A percentile compares a stretch with the other conserved stretches of the same genome.
These are phyloP conservation scores for Ophiostoma sp. DNA, from an alignment of 2,329 filamentous ascomycete genomes.

Conservation along the genomic window DNA sequence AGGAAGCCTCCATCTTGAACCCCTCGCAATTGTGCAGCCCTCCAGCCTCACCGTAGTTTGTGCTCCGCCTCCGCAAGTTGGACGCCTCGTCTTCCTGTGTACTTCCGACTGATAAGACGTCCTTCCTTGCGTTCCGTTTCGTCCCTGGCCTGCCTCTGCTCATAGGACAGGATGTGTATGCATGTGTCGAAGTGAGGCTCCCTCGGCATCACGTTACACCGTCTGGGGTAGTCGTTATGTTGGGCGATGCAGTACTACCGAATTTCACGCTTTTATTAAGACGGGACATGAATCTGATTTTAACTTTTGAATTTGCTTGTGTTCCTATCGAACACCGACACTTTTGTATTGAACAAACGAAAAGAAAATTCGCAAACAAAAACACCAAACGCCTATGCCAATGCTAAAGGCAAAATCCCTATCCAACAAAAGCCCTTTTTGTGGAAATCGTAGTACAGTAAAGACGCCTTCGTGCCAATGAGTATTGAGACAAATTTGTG, in stretches of 20 bases:
- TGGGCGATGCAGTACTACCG: neutral
- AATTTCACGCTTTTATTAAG: neutral
- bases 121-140: neutral
- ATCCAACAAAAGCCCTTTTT: neutral
- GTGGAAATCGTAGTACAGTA: neutral
- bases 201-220: neutral
- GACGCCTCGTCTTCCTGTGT: neutral
- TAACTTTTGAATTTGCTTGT: neutral
- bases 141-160: neutral
- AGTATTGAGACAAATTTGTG: conserved; percentile 1
- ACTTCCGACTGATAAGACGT: neutral
- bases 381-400: conserved; percentile 13
- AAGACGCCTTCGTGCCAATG: conserved; percentile 2
- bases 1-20: neutral
- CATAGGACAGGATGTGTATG: neutral
- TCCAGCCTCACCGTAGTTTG: neutral
- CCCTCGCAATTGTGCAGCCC: neutral
- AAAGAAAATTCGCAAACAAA: neutral
- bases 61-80: neutral
- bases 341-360: neutral
- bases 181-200: neutral
- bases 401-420: conserved; percentile 9
- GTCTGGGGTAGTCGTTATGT: neutral
- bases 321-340: neutral
- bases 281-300: neutral